These are phyloP conservation scores for Schwanniomyces yamadae DNA, from an alignment of 805 yeast genomes.

Conservation along the genomic window DNA sequence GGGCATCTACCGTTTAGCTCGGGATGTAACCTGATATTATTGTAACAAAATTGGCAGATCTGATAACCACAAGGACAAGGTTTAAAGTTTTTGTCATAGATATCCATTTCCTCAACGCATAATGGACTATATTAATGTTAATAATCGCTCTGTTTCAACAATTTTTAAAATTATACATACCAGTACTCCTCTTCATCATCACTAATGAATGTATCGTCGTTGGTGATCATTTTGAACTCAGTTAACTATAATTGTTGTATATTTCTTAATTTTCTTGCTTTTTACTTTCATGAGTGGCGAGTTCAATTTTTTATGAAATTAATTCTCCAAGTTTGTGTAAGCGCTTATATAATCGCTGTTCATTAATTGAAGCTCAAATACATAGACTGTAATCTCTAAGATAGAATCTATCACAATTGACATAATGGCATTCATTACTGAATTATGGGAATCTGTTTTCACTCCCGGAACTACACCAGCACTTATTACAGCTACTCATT, in stretches of 20 bases:
- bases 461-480: conserved; percentile 94
- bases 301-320: too few species aligned
- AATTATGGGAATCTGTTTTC: conserved; percentile 87
- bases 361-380: too few species aligned
- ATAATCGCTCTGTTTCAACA: conserved; percentile 13
- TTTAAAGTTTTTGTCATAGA: conserved; percentile 91
- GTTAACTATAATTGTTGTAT: too few species aligned
- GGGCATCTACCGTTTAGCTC: conserved; percentile 96
- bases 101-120: conserved; percentile 97
- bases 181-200: conserved; percentile 81
- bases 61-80: conserved; percentile 99
- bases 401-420: not conserved
- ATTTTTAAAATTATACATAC: conserved; percentile 31
- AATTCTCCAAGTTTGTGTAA: too few species aligned
- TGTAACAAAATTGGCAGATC: conserved; percentile 97
- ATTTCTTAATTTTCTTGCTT: too few species aligned
- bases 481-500: conserved; percentile 83
- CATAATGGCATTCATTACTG: conserved; percentile 49
- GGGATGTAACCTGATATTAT: conserved; percentile 92
- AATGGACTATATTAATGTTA: conserved; percentile 59
- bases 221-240: conserved; percentile 28
- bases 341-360: too few species aligned
- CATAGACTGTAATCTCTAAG: too few species aligned
- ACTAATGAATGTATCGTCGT: conserved; percentile 59
- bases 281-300: too few species aligned